phyloP scores from a whole-genome alignment of 306 rosid genomes.

The Trifolium fragiferum region DNA sequence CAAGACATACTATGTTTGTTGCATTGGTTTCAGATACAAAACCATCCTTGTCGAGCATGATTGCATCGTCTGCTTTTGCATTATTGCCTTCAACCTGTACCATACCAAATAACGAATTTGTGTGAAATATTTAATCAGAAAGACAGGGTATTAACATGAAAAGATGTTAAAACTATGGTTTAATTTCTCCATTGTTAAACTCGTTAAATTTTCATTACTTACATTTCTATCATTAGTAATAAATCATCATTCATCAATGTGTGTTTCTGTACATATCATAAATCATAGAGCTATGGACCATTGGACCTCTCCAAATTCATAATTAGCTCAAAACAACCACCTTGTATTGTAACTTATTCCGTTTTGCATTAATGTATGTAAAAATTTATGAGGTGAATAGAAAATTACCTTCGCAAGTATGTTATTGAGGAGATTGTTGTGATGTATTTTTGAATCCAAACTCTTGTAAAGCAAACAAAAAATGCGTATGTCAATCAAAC shows the following conservation, averaged over 20 bases:
- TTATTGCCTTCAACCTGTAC: constrained; percentile 32
- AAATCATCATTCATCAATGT: too few relatives aligned
- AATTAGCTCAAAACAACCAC: not conserved
- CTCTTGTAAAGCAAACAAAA: constrained; percentile 16
- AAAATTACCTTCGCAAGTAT: constrained; percentile 39
- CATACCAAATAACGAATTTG: constrained; percentile 16
- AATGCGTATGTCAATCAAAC: not conserved
- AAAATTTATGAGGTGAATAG: constrained; percentile 17
- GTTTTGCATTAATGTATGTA: constrained; percentile 9
- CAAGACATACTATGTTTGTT: constrained; percentile 71
- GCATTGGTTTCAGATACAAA: constrained; percentile 88
- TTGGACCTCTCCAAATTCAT: not conserved
- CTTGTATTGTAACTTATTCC: not conserved
- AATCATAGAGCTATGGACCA: not conserved
- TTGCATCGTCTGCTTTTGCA: constrained; percentile 41
- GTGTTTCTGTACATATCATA: too few relatives aligned
- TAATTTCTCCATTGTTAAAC: not conserved
- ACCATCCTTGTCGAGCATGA: constrained; percentile 51
- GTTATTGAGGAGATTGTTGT: constrained; percentile 38
- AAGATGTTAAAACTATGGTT: not conserved
- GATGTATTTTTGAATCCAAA: constrained; percentile 40
- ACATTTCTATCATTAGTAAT: too few relatives aligned
- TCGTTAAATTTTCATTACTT: not conserved
- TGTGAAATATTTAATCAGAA: not conserved
- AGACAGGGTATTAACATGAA: constrained; percentile 6